Conservation (phyloP, 768 basidiomycete species). For the Xerocomus brunneocitrinus region DNA sequence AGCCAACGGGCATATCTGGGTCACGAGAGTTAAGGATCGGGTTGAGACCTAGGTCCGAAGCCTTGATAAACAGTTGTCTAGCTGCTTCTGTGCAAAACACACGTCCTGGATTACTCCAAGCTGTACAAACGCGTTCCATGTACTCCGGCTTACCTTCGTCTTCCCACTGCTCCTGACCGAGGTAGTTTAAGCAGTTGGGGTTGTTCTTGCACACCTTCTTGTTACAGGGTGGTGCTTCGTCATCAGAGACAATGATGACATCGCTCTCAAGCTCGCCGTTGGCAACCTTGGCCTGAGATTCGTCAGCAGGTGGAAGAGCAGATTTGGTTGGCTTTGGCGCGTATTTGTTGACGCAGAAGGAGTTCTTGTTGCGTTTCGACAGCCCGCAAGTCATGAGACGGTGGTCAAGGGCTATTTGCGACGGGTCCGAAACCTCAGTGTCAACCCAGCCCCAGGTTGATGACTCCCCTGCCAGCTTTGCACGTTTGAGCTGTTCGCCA, state of each 20-base stretch:
- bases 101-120: constrained; percentile 4
- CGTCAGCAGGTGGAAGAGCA: constrained; percentile 5
- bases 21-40: constrained; percentile 50
- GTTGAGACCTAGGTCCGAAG: constrained; percentile 48
- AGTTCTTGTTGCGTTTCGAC: constrained; percentile 43
- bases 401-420: constrained; percentile 65
- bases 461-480: constrained; percentile 42
- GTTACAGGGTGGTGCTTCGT: constrained; percentile 52
- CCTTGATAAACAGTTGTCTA: constrained; percentile 47
- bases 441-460: constrained; percentile 82
- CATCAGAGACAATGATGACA: constrained; percentile 67
- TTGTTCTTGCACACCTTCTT: constrained; percentile 68
- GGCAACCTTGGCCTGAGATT: constrained; percentile 13
- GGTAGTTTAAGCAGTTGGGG: constrained; percentile 82
- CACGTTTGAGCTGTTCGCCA: constrained; percentile 60
- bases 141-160: constrained; percentile 46
- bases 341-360: constrained; percentile 60
- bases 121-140: constrained; percentile 10
- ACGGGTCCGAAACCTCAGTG: constrained; percentile 50
- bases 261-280: constrained; percentile 53
- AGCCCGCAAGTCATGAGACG: constrained; percentile 65
- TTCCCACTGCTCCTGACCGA: constrained; percentile 83
- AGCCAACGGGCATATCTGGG: constrained; percentile 61
- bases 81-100: constrained; percentile 41
- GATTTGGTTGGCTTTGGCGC: constrained; percentile 22